Base-by-base conservation (phyloP, 768 basidiomycete species). In the Roridomyces roridus region DNA sequence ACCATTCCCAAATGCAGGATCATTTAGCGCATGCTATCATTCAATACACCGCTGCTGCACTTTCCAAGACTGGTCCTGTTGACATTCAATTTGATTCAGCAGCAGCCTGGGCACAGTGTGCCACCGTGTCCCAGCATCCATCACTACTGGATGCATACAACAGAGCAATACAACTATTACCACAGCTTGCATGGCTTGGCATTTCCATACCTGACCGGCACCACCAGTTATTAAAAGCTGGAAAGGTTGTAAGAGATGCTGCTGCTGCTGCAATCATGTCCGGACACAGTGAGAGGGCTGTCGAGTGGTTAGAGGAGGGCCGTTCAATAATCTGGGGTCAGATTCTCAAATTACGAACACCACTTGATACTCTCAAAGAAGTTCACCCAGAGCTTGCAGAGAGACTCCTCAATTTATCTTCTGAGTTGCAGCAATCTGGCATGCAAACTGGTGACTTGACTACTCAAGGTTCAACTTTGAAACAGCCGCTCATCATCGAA, bases 291-390 rank as follows among this genome's bases (percentile, higher is more conserved):
- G 29, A 17, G 3, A 49, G 26, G 14, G 63, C 65, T 2, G 25
- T 69, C 8, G 68, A 68, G 28, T 59, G 67, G 49, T 24, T 67
- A 20, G 68, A 69, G 25, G 63, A 67, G 29, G 68, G 68, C 5
- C 63, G 68, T 2, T 53, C 54, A 10, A 52, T 65, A 15, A 57
- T 63, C 7, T 68, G 68, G 68, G 55, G 51, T 4, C 57, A 68
- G 28, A 24, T 65, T n/a, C 39, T 57, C n/a, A 47, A 58, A 21
- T 52, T 67, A 21, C 67, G 63, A 4, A 60, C 65, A 9, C 55
- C 67, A 1, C n/a, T 66, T 2, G 67, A 68, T 31, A 54, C 54
- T 11, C 58, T 68, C 17, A 36, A 21, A 2, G 35, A 26, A 11
- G 45, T 4, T 29, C 4, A 44, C 34, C 20, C 57, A 3, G 40